Evolutionary conservation across 495 filamentous ascomycete genomes (phyloP).

Genomic region (Hypoxylon cercidicola): DNA sequence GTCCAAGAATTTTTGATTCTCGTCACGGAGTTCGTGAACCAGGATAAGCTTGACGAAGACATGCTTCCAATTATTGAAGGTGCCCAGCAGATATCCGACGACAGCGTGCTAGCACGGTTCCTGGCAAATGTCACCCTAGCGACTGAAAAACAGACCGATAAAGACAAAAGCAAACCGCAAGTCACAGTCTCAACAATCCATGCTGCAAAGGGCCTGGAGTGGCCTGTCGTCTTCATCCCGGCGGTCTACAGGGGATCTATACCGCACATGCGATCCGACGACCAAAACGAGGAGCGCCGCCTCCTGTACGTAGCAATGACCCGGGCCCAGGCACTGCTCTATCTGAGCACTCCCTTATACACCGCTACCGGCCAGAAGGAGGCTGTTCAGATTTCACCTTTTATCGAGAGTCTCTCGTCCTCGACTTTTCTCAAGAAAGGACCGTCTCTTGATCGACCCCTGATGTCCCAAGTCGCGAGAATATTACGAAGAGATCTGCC

Average conservation of each 20-base stretch:
- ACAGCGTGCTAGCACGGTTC: constrained; percentile 79
- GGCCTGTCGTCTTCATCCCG: constrained; percentile 96
- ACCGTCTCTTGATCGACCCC: constrained; percentile 55
- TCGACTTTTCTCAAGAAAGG: constrained; percentile 55
- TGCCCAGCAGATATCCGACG: constrained; percentile 72
- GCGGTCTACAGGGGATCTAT: constrained; percentile 92
- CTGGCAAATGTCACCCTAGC: constrained; percentile 90
- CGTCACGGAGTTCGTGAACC: constrained; percentile 71
- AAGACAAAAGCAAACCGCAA: constrained; percentile 66
- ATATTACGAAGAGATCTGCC: constrained; percentile 55
- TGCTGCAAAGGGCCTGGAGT: constrained; percentile 95
- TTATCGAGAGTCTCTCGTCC: constrained; percentile 48
- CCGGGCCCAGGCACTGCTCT: constrained; percentile 88
- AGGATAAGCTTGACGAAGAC: constrained; percentile 67
- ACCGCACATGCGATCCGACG: constrained; percentile 92
- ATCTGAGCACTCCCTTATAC: constrained; percentile 80
- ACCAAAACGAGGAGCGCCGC: constrained; percentile 87
- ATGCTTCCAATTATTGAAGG: constrained; percentile 81
- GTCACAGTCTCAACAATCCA: constrained; percentile 98
- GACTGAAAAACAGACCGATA: constrained; percentile 73
- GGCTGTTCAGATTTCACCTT: constrained; percentile 52
- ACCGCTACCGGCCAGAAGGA: constrained; percentile 46
- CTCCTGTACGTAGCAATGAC: constrained; percentile 99
- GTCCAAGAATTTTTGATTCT: constrained; percentile 87
- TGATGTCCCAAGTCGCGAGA: constrained; percentile 52